phyloP scores from a whole-genome alignment of 495 filamentous ascomycete species.

The Tuber microsphaerosporum region DNA sequence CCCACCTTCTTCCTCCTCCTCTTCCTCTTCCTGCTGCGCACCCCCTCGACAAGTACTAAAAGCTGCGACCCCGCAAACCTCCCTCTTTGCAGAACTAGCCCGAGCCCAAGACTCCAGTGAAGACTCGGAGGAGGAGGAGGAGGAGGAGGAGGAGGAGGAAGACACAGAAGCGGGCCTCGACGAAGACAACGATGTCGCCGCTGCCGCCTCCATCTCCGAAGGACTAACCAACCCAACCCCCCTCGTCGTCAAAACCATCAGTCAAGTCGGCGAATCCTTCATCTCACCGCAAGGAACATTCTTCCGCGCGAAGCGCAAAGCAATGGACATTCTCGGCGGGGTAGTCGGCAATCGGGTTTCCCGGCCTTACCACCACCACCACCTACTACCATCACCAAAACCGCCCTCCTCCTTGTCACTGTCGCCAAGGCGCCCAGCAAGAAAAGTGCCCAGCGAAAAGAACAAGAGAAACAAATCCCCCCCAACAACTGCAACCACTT shows the following conservation, averaged over 20 bases:
- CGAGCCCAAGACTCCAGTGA: conserved; percentile 22
- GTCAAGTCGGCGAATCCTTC: conserved; percentile 12
- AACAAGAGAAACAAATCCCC: neutral
- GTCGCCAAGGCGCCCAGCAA: neutral
- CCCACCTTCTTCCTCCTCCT: conserved; percentile 15
- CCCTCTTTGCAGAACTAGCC: conserved; percentile 36
- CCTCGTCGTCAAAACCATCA: conserved; percentile 23
- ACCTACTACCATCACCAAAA: neutral
- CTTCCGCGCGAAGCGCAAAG: conserved; percentile 21
- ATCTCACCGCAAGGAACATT: conserved; percentile 14
- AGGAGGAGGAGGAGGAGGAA: conserved; percentile 1
- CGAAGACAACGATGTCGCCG: conserved; percentile 8
- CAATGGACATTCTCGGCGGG: conserved; percentile 25
- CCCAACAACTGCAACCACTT: neutral
- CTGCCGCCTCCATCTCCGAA: conserved; percentile 18
- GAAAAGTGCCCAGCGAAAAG: conserved; percentile 5
- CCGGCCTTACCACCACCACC: neutral
- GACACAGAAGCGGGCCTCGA: conserved; percentile 7
- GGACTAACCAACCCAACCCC: conserved; percentile 32
- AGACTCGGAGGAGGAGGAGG: conserved; percentile 10
- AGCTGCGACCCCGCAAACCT: conserved; percentile 9
- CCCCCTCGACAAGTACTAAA: neutral
- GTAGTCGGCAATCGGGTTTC: conserved; percentile 28
- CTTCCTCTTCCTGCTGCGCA: conserved; percentile 4
- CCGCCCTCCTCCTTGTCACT: neutral